Evolutionary conservation across 768 basidiomycete species (phyloP), one percentile per base, ranked within the genome.

Genomic region (Rhodosporidiobolus sp.): DNA sequence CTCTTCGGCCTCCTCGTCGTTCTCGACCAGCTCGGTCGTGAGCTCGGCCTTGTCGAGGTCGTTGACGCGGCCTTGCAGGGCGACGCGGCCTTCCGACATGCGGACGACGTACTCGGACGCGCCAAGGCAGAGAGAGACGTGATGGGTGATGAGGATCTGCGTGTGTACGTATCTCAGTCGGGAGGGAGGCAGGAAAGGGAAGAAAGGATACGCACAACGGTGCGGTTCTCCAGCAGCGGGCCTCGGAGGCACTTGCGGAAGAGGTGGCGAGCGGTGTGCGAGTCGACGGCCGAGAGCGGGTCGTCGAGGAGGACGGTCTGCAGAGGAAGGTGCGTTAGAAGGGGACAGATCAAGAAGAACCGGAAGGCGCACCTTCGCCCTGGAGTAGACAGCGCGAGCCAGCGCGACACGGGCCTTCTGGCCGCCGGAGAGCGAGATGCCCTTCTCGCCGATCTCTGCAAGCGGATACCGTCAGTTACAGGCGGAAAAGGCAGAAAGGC

Each of bases 321-420:
- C 3, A 91, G 43, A 43, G 10, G n/a, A 45, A 17, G 14, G 43
- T 10, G 1, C 8, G 50, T 4, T 43, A 12, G 24, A 16, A 22
- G n/a, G n/a, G n/a, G n/a, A n/a, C n/a, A 24, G 53, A 43, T 12
- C 10, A 19, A 6, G 6, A 19, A 32, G 55, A 34, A 14, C 26
- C 3, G 26, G n/a, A 90, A 7, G 91, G 11, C 63, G 46, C 22
- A 73, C 72, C 67, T 92, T 26, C 90, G 86, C 74, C 89, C 93
- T 80, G 70, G 91, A 92, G 56, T 96, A 94, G n/a, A 96, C 88
- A 10, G 94, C 93, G 54, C 94, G 88, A 52, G 92, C 89, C n/a
- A 90, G 82, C 0, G 89, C 89, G 11, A 90, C 76, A 5, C 78
- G 69, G 12, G 77, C 74, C 48, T 72, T 70, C 48, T 78, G 77